Conservation (phyloP, 1,284 basidiomycete species). For the Psilocybe mexicana region DNA sequence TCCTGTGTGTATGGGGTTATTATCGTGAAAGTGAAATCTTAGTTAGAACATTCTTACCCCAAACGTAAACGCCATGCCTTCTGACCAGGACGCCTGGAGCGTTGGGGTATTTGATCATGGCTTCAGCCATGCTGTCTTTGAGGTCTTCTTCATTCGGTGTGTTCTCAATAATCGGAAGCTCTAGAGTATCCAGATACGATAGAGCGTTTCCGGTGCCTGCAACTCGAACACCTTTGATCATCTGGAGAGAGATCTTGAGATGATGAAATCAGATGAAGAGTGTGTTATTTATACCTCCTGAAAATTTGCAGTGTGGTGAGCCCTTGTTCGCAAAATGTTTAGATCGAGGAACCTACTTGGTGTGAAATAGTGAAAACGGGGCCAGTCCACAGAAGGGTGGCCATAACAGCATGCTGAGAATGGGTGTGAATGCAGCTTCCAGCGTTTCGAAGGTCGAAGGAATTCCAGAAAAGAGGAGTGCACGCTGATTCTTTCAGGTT, state of each 20-base stretch:
- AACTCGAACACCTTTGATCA: constrained; percentile 87
- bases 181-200: constrained; percentile 83
- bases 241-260: constrained; percentile 39
- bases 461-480: constrained; percentile 91
- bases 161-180: constrained; percentile 86
- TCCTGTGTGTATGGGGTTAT: constrained; percentile 37
- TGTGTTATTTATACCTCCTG: constrained; percentile 38
- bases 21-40: constrained; percentile 1
- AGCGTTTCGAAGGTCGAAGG: constrained; percentile 75
- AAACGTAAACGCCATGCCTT: constrained; percentile 82
- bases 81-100: constrained; percentile 81
- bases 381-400: constrained; percentile 73
- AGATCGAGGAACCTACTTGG: constrained; percentile 48
- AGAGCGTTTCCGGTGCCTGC: constrained; percentile 71
- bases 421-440: constrained; percentile 89
- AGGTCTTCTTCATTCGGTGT: constrained; percentile 87
- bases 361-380: constrained; percentile 77
- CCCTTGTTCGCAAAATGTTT: constrained; percentile 4
- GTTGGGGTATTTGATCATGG: constrained; percentile 77
- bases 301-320: not conserved
- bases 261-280: not conserved
- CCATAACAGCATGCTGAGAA: constrained; percentile 85
- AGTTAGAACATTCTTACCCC: constrained; percentile 52
- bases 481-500: constrained; percentile 80
- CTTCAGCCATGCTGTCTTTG: constrained; percentile 81